These are phyloP conservation scores for Barbarea vulgaris DNA, from an alignment of 345 rosid species.

Conservation along the genomic window DNA sequence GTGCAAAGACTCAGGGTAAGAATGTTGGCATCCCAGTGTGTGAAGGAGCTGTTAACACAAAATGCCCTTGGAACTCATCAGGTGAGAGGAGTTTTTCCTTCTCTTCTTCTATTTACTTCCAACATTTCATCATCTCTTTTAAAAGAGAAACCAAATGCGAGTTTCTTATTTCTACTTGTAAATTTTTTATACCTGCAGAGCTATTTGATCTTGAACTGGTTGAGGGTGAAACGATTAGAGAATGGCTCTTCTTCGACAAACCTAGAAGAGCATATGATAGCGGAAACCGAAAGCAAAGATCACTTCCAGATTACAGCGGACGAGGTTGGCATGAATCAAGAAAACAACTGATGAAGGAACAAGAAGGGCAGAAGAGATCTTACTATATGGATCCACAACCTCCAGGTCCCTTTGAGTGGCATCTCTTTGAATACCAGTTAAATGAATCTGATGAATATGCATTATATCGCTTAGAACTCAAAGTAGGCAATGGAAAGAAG, in stretches of 20 bases:
- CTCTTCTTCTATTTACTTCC: neutral
- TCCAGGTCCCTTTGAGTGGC: conserved; percentile 69
- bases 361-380: conserved; percentile 78
- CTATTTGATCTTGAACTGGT: conserved; percentile 67
- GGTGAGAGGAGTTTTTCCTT: conserved; percentile 46
- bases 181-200: conserved; percentile 50
- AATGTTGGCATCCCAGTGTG: conserved; percentile 90
- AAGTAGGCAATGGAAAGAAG: conserved; percentile 61
- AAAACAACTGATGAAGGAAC: conserved; percentile 76
- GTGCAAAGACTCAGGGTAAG: conserved; percentile 67
- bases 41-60: conserved; percentile 80
- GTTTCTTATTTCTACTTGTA: neutral
- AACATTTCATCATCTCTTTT: neutral
- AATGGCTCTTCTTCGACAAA: conserved; percentile 92
- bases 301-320: conserved; percentile 82
- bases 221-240: conserved; percentile 71
- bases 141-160: neutral
- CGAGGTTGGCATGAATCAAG: conserved; percentile 97
- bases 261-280: conserved; percentile 88
- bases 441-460: conserved; percentile 56
- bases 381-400: conserved; percentile 99
- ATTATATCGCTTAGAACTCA: conserved; percentile 70
- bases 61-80: conserved; percentile 85
- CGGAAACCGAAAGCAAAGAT: conserved; percentile 92
- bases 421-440: conserved; percentile 74